Evolutionary conservation across 192 early-diverging fungal species (phyloP), one percentile per base, ranked within the genome.

Genomic region (Coemansia sp.): DNA sequence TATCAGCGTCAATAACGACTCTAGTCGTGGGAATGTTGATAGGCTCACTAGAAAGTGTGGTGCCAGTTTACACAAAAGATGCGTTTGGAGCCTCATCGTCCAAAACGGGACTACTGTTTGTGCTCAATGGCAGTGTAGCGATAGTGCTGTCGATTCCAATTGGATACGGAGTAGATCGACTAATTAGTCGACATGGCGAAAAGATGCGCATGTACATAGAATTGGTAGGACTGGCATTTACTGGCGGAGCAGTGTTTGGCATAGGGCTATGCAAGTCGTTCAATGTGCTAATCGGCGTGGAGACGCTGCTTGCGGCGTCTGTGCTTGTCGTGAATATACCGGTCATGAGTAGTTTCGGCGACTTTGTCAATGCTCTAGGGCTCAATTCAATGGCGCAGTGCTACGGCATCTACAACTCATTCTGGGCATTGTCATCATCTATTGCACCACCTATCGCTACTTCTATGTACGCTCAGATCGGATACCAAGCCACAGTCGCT

Each of bases 271-370:
- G 80, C 59, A 70, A 66, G n/a, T 72, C 76, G 38, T 83, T 83
- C 59, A 60, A 20, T 2, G 73, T 66, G 59, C 49, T 75, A 1
- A 31, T 72, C 13, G 80, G 75, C 12, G 38, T 68, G 0, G 67
- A 75, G 24, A 52, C 73, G 0, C 70, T 70, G 70, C 57, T 83
- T 42, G 66, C 76, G 0, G 55, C 64, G 13, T 24, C 67, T 3
- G 20, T 75, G 5, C 42, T 83, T 10, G 8, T 75, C 18, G 76
- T 78, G 2, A 83, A 78, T 51, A 77, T 83, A 13, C 76, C 80
- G 12, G 80, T 83, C 11, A 83, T 83, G 80, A 83, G 80, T 49
- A 83, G 80, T 46, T 83, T 83, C 67, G 80, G 80, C 59, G 80
- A 83, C 31, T 83, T 83, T 73, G 80, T 83, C 49, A 83, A 83